Evolutionary conservation across 2,329 filamentous ascomycete species (phyloP), one percentile per base, ranked within the genome.

Genomic region (Rhynchosporium secalis): DNA sequence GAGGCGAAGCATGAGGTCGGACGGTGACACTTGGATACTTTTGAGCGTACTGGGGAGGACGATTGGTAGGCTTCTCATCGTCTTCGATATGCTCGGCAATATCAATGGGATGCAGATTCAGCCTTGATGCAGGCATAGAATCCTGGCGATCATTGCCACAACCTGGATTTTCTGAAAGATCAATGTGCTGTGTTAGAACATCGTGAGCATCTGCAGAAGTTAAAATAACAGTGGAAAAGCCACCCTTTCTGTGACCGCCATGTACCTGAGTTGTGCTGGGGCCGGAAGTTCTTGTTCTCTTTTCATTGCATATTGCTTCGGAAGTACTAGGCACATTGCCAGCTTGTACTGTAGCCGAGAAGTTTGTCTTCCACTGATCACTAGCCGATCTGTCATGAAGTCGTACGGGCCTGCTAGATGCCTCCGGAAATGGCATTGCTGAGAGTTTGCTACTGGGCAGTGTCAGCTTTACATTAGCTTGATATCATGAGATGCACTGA

Each of bases 401-500:
- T 28, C 3, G 8, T 26, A 4, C 36, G 28, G 33, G 20, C 38
- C 4, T 4, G 3, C 15, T 20, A 4, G 20, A 20, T 29, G 36
- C 51, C 7, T 54, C 51, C 12, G 51, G 51, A 6, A 54, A 54
- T 15, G 51, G 51, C 51, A 41, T 13, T 46, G 43, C 26, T 46
- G 43, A 26, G 26, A 41, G 6, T 40, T 20, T 33, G 28, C 51
- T 13, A 10, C 33, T 54, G n/a, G 1, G 7, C 5, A 40, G 12
- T 9, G 38, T 15, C 38, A 28, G 26, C 5, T 15, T 52, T 20
- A 5, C 28, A 0, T 7, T 12, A 29, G n/a, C 15, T 20, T 6
- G 20, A 13, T 41, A 41, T 33, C 12, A 7, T 41, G 13, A 12
- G 9, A 20, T 54, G 36, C 40, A 41, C 36, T 54, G 29, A 40